Evolutionary conservation across 192 early-diverging fungal genomes (phyloP).

Genomic region (Coemansia sp.): DNA sequence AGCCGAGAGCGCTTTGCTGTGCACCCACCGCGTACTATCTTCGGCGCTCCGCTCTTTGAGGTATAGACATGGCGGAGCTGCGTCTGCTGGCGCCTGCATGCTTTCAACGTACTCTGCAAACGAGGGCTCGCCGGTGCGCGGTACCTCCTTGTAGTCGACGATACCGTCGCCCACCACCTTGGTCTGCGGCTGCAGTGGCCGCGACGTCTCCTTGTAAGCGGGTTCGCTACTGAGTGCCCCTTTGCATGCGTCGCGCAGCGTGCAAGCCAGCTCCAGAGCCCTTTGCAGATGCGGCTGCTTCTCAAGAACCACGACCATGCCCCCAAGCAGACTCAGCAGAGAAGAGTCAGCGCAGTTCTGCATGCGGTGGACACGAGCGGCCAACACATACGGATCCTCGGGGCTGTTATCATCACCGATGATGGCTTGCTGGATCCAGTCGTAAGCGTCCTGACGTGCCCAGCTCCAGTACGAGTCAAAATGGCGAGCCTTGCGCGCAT

Average conservation of each 20-base stretch:
- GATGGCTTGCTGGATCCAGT: conserved; percentile 76
- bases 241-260: conserved; percentile 75
- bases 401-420: conserved; percentile 76
- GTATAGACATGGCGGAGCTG: conserved; percentile 30
- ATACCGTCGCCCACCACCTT: conserved; percentile 68
- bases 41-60: conserved; percentile 5
- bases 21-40: conserved; percentile 61
- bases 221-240: conserved; percentile 67
- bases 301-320: conserved; percentile 67
- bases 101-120: conserved; percentile 83
- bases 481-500: conserved; percentile 74
- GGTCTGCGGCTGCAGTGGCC: conserved; percentile 76
- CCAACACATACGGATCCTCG: conserved; percentile 60
- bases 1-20: conserved; percentile 65
- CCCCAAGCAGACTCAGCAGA: conserved; percentile 77
- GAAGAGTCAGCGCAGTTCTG: conserved; percentile 79
- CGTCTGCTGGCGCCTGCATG: conserved; percentile 54
- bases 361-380: conserved; percentile 37
- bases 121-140: conserved; percentile 69
- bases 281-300: conserved; percentile 61
- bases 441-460: conserved; percentile 58
- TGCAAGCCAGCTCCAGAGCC: conserved; percentile 53
- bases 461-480: conserved; percentile 99
- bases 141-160: conserved; percentile 77
- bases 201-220: conserved; percentile 81